Conservation (phyloP, 257 asterid genomes). For the Scutellaria minor region DNA sequence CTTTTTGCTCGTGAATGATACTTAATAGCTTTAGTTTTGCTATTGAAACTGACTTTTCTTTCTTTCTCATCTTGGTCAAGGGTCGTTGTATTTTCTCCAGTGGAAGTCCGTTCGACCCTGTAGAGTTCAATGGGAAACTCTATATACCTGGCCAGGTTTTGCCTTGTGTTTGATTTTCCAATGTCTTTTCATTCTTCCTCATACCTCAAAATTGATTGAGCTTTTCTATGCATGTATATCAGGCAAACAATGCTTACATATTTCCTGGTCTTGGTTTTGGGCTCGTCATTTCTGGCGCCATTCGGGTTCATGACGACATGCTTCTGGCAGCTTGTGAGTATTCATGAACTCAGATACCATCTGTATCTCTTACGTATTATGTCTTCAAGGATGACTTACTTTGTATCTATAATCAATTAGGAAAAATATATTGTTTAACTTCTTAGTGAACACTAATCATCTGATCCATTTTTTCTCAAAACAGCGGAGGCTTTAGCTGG, state of each 20-base stretch:
- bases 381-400: too few relatives aligned
- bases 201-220: conserved; percentile 9
- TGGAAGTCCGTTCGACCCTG: conserved; percentile 92
- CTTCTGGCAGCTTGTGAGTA: conserved; percentile 95
- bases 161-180: conserved; percentile 3
- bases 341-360: neutral
- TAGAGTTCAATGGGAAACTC: conserved; percentile 66
- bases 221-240: conserved; percentile 32
- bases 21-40: conserved; percentile 4
- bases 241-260: conserved; percentile 96
- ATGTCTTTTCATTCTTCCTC: neutral
- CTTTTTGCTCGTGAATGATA: neutral
- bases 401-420: too few relatives aligned
- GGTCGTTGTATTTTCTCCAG: conserved; percentile 89
- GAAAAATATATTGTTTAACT: too few relatives aligned
- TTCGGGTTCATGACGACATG: conserved; percentile 94
- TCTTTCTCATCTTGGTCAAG: conserved; percentile 42
- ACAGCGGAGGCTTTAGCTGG: conserved; percentile 97
- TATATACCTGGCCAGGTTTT: conserved; percentile 77
- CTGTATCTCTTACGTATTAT: neutral
- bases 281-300: conserved; percentile 84
- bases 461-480: conserved; percentile 5
- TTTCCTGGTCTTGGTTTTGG: conserved; percentile 97
- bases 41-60: conserved; percentile 5
- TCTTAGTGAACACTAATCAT: neutral